Base-by-base conservation (phyloP, 768 basidiomycete species). In the Pleurotus sapidus region DNA sequence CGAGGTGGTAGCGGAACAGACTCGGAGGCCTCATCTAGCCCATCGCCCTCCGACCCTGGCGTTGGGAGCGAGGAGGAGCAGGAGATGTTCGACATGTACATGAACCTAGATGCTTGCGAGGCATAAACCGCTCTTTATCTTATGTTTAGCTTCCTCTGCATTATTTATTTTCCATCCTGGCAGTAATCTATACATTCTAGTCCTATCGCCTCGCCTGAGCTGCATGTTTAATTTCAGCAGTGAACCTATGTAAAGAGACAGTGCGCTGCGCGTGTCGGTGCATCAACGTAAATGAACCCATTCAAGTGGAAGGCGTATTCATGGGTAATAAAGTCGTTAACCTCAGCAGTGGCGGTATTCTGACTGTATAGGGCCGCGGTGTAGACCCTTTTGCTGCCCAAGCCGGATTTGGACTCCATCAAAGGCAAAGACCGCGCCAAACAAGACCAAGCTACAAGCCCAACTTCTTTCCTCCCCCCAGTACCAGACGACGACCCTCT, bases 381-480 rank as follows among this genome's bases (percentile, higher is more conserved):
- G 49, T 64, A 77, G 74, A 69, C 68, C 55, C 69, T 78, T 63
- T 69, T 84, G 58, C 66, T 80, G 65, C 81, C 82, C 69, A 79
- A 74, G 70, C 82, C 82, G 27, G 74, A 76, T 69, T 72, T 80
- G 72, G 71, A 72, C 54, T 60, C 67, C 74, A 75, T 73, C 60
- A 57, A 50, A 49, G 49, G 45, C 50, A 60, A 58, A 60, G 49
- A 49, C 37, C 47, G 34, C 23, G 65, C 69, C 79, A 80, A 78
- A 79, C 77, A 79, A 71, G 67, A 61, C 58, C 76, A 77, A 78
- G 72, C 70, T 63, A 71, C 74, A 71, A 76, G 72, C 64, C 73
- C 75, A 70, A 75, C 73, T 78, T 77, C 73, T 74, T 78, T 73
- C 78, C 78, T 79, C 70, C 74, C 78, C 70, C 76, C 74, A 75